Evolutionary conservation across 345 rosid genomes (phyloP), one percentile per base, ranked within the genome.

Genomic region (Bruguiera sexangula): DNA sequence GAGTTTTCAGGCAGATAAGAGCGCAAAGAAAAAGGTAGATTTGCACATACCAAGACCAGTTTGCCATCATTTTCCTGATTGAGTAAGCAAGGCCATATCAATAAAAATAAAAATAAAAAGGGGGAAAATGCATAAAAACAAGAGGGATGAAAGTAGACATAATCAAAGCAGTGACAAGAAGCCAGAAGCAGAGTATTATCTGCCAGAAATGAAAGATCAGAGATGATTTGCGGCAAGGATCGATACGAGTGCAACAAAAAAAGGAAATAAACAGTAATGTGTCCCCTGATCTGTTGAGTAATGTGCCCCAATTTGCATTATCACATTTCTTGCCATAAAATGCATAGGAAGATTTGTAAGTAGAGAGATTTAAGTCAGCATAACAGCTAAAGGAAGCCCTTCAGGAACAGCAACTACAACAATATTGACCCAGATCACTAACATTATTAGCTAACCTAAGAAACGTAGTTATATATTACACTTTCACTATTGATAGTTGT

Each of bases 301-400:
- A 37, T 10, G 15, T 37, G 46, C 46, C 46, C 46, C 39, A 36
- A 37, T 37, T 37, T 9, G 2, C 3, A 37, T 37, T 10, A 37
- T 37, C 43, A 37, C 9, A 37, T 37, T 37, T 37, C 43, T 6
- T 37, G 13, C 43, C 43, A 8, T 27, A 1, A 31, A n/a, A 29
- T 16, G n/a, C 4, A 24, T 6, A 6, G 11, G 13, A 19, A 13
- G 18, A 36, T 63, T 43, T 39, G 46, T 48, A n/a, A 11, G n/a
- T 0, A 6, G 10, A 48, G 62, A 67, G 60, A 79, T 94, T 88
- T 82, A 96, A 96, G 98, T 96, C 78, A 96, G 83, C 31, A 97
- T 96, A 69, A 96, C 99, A 71, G 97, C 98, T 79, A 96, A 70
- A 52, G 98, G 98, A 75, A 96, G 93, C 75, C 99, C 99, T 71